Percentiles rank a stretch among this genome's conserved stretches.
Conservation (phyloP, 352 stramenopile species). For the Phytophthora chlamydospora region DNA sequence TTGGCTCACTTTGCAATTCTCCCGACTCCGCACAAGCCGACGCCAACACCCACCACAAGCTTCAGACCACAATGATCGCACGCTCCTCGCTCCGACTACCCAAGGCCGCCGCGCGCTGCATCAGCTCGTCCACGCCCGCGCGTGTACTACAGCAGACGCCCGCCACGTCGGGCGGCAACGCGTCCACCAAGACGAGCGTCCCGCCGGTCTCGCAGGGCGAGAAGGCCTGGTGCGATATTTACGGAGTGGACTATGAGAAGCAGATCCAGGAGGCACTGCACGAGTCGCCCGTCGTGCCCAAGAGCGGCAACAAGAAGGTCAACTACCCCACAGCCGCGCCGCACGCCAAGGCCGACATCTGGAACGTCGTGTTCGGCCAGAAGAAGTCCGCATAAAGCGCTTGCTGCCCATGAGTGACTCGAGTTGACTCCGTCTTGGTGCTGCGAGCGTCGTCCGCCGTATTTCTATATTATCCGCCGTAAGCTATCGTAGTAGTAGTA, state of each 20-base stretch:
- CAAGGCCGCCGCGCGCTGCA: slow-evolving; percentile 31
- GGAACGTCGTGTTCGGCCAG: slow-evolving; percentile 57
- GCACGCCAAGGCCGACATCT: slow-evolving; percentile 46
- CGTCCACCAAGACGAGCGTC: slow-evolving; percentile 18
- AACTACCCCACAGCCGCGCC: slow-evolving; percentile 29
- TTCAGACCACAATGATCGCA: slow-evolving; percentile 33
- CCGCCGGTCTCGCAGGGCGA: slow-evolving; percentile 52
- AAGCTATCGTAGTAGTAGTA: slow-evolving; percentile 39
- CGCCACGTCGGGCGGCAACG: slow-evolving; percentile 11
- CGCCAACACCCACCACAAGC: neutral
- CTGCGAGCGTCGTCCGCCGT: slow-evolving; percentile 6
- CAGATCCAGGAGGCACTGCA: slow-evolving; percentile 67
- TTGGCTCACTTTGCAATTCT: slow-evolving; percentile 40
- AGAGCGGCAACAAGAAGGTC: slow-evolving; percentile 27
- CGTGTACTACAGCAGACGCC: slow-evolving; percentile 48
- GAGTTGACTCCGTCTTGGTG: neutral
- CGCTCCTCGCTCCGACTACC: slow-evolving; percentile 34
- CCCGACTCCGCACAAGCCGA: slow-evolving; percentile 6
- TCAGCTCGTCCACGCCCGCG: slow-evolving; percentile 38
- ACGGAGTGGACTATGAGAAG: slow-evolving; percentile 77
- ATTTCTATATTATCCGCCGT: slow-evolving; percentile 42
- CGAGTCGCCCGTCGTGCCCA: slow-evolving; percentile 40
- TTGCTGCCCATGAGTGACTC: neutral
- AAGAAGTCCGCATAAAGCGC: slow-evolving; percentile 27
- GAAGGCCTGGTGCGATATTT: slow-evolving; percentile 78